Percentiles rank a stretch among this genome's conserved stretches.
Evolutionary conservation across 2,329 filamentous ascomycete genomes (phyloP).

Genomic region (Hypoxylon sp.): DNA sequence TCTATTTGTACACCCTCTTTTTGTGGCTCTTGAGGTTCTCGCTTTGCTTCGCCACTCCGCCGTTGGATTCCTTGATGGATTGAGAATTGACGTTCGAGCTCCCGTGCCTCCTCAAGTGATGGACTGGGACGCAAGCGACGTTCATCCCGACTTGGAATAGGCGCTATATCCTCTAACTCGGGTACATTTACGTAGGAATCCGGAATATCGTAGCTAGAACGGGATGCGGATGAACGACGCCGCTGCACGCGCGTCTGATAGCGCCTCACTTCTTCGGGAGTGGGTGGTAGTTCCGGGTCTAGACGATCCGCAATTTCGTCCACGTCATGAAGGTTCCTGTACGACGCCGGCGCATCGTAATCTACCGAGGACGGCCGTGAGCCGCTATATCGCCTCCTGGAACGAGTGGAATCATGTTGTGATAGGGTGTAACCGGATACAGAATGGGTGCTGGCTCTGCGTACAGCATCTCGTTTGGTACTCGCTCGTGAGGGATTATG

Average conservation of each 20-base stretch:
- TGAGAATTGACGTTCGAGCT: conserved; percentile 47
- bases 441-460: neutral
- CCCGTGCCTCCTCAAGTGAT: conserved; percentile 57
- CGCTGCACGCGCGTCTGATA: conserved; percentile 27
- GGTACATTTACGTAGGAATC: conserved; percentile 59
- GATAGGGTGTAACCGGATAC: conserved; percentile 8
- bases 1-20: conserved; percentile 18
- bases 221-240: conserved; percentile 39
- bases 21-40: conserved; percentile 28
- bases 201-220: conserved; percentile 54
- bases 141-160: conserved; percentile 60
- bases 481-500: conserved; percentile 11
- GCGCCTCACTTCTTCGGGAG: conserved; percentile 25
- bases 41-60: conserved; percentile 21
- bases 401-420: conserved; percentile 7
- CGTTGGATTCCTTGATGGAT: conserved; percentile 32
- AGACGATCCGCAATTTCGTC: conserved; percentile 35
- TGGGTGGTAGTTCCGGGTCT: conserved; percentile 24
- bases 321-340: conserved; percentile 45
- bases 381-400: neutral
- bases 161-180: conserved; percentile 59
- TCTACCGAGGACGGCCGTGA: conserved; percentile 31
- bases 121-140: conserved; percentile 54
- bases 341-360: conserved; percentile 49
- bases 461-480: conserved; percentile 12